Conservation (phyloP, 1,139 yeast species). For the Kluyveromyces sp. region DNA sequence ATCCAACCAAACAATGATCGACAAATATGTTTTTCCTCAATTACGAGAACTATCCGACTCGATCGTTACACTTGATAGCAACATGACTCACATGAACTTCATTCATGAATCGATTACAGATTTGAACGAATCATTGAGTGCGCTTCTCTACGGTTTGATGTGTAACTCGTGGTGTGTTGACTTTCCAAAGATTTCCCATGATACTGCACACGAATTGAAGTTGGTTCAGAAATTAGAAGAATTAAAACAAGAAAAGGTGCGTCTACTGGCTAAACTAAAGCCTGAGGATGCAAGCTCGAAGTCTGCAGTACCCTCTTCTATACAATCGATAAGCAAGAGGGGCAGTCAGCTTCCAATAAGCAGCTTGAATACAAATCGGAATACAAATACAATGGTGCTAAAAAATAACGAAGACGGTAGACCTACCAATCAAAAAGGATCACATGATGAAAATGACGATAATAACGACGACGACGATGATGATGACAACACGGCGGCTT, state of each 20-base stretch:
- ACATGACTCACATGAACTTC: slow-evolving; percentile 40
- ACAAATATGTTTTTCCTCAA: slow-evolving; percentile 25
- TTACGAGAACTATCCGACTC: slow-evolving; percentile 27
- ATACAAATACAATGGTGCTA: no score
- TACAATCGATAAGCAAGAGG: not conserved
- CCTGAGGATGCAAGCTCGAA: not conserved
- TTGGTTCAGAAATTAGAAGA: slow-evolving; percentile 14
- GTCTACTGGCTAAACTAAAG: slow-evolving; percentile 7
- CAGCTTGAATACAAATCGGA: no score
- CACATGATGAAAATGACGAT: not conserved
- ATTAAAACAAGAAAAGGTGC: slow-evolving; percentile 16
- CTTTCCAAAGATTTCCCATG: slow-evolving; percentile 32
- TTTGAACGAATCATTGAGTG: slow-evolving; percentile 56
- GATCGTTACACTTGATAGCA: slow-evolving; percentile 41
- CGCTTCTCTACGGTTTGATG: slow-evolving; percentile 53
- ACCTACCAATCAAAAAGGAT: no score
- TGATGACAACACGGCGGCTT: slow-evolving; percentile 29
- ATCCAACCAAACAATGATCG: slow-evolving; percentile 14
- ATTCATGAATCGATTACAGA: slow-evolving; percentile 47
- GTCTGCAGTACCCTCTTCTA: not conserved
- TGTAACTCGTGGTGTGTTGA: slow-evolving; percentile 64
- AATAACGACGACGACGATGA: slow-evolving; percentile 17
- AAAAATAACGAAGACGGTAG: no score
- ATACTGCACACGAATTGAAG: slow-evolving; percentile 20
- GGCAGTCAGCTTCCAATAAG: not conserved